These are phyloP conservation scores for Thalia dealbata DNA, from an alignment of 176 grass and related monocot species.

Conservation along the genomic window DNA sequence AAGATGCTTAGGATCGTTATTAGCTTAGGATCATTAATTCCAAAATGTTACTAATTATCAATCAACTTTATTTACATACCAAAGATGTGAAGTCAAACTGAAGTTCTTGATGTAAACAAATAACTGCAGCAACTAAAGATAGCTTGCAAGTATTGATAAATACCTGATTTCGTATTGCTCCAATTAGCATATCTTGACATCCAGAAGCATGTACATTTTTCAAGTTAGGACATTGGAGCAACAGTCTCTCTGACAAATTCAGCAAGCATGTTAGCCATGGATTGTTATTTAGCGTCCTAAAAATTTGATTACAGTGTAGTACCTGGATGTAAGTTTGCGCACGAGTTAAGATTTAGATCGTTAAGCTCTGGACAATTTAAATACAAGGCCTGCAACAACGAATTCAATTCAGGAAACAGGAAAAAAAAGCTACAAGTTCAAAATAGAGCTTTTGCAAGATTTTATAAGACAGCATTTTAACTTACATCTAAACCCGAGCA, in stretches of 20 bases:
- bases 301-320: background rate
- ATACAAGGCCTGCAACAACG: conserved; percentile 49
- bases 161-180: conserved; percentile 89
- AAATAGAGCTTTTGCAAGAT: background rate
- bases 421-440: background rate
- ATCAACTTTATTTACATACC: too few species aligned
- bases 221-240: conserved; percentile 78
- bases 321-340: conserved; percentile 93
- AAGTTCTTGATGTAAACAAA: too few species aligned
- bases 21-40: too few species aligned
- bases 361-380: conserved; percentile 78
- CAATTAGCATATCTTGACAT: conserved; percentile 79
- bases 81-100: too few species aligned
- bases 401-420: background rate
- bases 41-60: too few species aligned
- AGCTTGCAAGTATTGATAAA: conserved; percentile 2
- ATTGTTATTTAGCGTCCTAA: background rate
- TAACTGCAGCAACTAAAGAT: background rate
- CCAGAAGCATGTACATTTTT: conserved; percentile 61
- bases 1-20: too few species aligned
- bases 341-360: conserved; percentile 89
- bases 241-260: conserved; percentile 50
- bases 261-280: background rate
- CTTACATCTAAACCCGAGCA: conserved; percentile 76
- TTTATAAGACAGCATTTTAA: background rate